Evolutionary conservation across 495 filamentous ascomycete species (phyloP), one percentile per base, ranked within the genome.

Genomic region (Trichoderma reesei): DNA sequence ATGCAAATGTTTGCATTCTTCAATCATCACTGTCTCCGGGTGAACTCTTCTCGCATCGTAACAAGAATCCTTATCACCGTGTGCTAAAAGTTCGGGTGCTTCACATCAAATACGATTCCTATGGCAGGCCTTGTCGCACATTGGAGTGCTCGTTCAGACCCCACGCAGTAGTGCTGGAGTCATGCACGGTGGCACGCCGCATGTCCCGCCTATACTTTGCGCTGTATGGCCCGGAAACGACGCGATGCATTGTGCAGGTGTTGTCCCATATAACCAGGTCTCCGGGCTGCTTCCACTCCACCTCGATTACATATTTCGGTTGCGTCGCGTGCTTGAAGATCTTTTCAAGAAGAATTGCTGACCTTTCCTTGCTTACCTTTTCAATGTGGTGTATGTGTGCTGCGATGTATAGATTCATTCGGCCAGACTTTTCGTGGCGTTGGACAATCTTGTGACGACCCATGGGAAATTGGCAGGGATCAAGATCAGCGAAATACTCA

Each of bases 231-330:
- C 84, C 84, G 6, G 75, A 75, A 0, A 75, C 77, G 0, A 79
- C 82, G 3, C 81, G 72, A 67, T 87, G 84, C 74, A 85, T 72
- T 39, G 82, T 80, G 34, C 73, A 75, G 0, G 79, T 78, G 67
- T 86, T 87, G 64, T 87, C 85, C 85, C 85, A 87, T 31, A 85
- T 77, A 8, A 85, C 70, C 68, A 86, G 62, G 68, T 86, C 85
- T 0, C 81, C 76, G 0, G 69, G 64, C 11, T 74, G 65, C 51
- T 79, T 63, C 83, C 85, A 86, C 41, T 70, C 67, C 5, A 85
- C 76, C 3, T 70, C 74, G 6, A 81, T 51, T 1, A 74, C 72
- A 68, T 82, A 81, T 62, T 82, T 79, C 0, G 78, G 72, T 73
- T 83, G 78, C 8, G 77, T 80, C 1, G 75, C 75, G 64, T 82